Conservation (phyloP, 1,284 basidiomycete species). For the Pseudozyma sp. region DNA sequence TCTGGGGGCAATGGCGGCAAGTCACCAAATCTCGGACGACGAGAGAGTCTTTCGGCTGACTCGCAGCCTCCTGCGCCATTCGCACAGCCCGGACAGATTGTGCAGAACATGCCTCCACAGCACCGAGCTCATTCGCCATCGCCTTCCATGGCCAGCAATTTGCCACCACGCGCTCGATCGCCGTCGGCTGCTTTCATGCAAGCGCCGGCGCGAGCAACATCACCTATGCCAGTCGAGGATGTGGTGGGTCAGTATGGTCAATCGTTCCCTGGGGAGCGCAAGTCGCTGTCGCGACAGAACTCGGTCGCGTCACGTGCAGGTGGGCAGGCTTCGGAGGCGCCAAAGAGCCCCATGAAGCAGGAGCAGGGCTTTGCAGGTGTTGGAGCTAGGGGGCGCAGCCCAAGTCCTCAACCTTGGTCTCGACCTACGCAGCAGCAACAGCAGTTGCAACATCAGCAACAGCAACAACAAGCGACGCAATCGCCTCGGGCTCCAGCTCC, state of each 20-base stretch:
- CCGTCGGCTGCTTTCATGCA: conserved; percentile 81
- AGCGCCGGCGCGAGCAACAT: conserved; percentile 73
- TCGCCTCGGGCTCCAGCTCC: conserved; percentile 25
- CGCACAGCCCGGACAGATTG: conserved; percentile 44
- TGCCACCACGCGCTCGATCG: conserved; percentile 75
- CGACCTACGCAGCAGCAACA: conserved; percentile 42
- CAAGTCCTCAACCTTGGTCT: conserved; percentile 61
- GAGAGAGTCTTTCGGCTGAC: conserved; percentile 43
- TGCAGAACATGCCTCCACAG: conserved; percentile 44
- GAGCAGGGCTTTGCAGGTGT: conserved; percentile 62
- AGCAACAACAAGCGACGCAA: conserved; percentile 29
- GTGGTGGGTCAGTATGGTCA: conserved; percentile 83
- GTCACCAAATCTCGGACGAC: conserved; percentile 50
- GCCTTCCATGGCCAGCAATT: conserved; percentile 39
- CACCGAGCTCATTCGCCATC: conserved; percentile 49
- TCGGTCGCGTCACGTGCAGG: conserved; percentile 53
- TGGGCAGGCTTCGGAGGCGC: conserved; percentile 16
- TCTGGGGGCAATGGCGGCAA: conserved; percentile 52
- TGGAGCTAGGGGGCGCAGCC: conserved; percentile 61
- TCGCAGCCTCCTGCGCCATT: conserved; percentile 23
- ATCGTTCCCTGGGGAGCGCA: conserved; percentile 84
- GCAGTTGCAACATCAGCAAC: conserved; percentile 6
- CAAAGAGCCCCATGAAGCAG: conserved; percentile 37
- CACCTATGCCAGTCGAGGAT: conserved; percentile 77
- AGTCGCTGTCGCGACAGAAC: conserved; percentile 60